Conservation (phyloP, 768 basidiomycete genomes). For the Atractiella rhizophila region DNA sequence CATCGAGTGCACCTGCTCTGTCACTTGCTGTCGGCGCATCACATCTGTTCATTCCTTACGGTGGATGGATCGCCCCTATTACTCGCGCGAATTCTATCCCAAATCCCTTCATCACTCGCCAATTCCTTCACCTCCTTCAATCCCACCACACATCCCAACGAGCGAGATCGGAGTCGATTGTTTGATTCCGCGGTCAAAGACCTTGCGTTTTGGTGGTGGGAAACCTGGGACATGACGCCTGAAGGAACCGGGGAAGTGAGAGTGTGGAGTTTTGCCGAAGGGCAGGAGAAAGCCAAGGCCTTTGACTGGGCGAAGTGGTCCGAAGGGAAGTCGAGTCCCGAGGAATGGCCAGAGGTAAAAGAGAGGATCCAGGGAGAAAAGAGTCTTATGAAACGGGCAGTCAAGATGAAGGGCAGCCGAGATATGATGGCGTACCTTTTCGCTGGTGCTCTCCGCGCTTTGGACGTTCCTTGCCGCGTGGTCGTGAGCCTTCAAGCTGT, state of each 20-base stretch:
- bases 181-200: slow-evolving; percentile 57
- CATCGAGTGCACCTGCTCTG: too few species aligned
- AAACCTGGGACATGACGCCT: slow-evolving; percentile 31
- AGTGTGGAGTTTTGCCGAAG: neutral
- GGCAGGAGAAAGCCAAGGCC: neutral
- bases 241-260: neutral
- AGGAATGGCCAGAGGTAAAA: slow-evolving; percentile 53
- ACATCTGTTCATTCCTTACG: too few species aligned
- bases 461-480: slow-evolving; percentile 62
- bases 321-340: slow-evolving; percentile 27
- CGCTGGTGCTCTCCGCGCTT: slow-evolving; percentile 59
- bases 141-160: slow-evolving; percentile 54
- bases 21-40: too few species aligned
- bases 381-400: slow-evolving; percentile 75
- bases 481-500: slow-evolving; percentile 77
- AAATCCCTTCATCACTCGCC: slow-evolving; percentile 56
- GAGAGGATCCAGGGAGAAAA: slow-evolving; percentile 52
- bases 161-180: slow-evolving; percentile 51
- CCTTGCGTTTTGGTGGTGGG: slow-evolving; percentile 64
- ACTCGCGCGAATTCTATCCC: slow-evolving; percentile 66
- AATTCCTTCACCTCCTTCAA: slow-evolving; percentile 57
- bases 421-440: slow-evolving; percentile 79
- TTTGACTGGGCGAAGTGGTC: neutral
- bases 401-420: slow-evolving; percentile 51
- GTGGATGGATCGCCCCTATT: too few species aligned